Percentiles rank a stretch among this genome's conserved stretches.
phyloP scores from a whole-genome alignment of 2,329 filamentous ascomycete species.

The Paradendryphiella salina region DNA sequence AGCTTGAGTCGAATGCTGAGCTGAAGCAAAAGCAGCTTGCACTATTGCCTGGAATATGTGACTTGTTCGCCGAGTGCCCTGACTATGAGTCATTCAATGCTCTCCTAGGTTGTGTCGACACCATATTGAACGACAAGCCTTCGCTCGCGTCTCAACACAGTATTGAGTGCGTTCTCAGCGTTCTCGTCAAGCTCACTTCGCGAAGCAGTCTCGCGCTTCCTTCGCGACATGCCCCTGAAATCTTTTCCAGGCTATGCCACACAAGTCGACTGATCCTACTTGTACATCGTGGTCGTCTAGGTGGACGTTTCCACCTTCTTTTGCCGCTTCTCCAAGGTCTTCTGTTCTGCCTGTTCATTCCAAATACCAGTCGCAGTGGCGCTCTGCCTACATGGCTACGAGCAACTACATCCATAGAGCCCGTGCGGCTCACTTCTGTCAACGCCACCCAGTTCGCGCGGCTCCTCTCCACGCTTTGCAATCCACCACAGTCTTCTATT shows the following conservation, averaged over 20 bases:
- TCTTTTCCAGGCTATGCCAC: slow-evolving; percentile 60
- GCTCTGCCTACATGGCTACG: slow-evolving; percentile 42
- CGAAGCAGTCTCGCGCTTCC: slow-evolving; percentile 37
- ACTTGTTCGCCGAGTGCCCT: slow-evolving; percentile 52
- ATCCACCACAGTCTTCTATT: slow-evolving; percentile 62
- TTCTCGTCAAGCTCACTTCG: slow-evolving; percentile 42
- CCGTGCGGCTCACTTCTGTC: slow-evolving; percentile 40
- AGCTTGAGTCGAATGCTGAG: slow-evolving; percentile 23
- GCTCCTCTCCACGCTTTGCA: slow-evolving; percentile 63
- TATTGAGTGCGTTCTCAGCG: slow-evolving; percentile 48
- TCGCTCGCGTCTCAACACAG: slow-evolving; percentile 51
- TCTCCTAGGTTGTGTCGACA: slow-evolving; percentile 56
- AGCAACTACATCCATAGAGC: slow-evolving; percentile 8
- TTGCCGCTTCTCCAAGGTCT: slow-evolving; percentile 59
- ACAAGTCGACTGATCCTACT: slow-evolving; percentile 58
- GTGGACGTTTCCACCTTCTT: slow-evolving; percentile 64
- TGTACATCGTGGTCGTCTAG: slow-evolving; percentile 61
- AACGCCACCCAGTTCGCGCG: slow-evolving; percentile 58
- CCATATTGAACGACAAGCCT: slow-evolving; percentile 40
- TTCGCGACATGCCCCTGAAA: slow-evolving; percentile 37
- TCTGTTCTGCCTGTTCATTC: slow-evolving; percentile 59
- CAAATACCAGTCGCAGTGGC: slow-evolving; percentile 39
- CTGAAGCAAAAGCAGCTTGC: slow-evolving; percentile 34
- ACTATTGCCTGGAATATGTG: slow-evolving; percentile 33
- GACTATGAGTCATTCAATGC: slow-evolving; percentile 57